Conservation (phyloP, 345 rosid species). For the Excoecaria agallocha region DNA sequence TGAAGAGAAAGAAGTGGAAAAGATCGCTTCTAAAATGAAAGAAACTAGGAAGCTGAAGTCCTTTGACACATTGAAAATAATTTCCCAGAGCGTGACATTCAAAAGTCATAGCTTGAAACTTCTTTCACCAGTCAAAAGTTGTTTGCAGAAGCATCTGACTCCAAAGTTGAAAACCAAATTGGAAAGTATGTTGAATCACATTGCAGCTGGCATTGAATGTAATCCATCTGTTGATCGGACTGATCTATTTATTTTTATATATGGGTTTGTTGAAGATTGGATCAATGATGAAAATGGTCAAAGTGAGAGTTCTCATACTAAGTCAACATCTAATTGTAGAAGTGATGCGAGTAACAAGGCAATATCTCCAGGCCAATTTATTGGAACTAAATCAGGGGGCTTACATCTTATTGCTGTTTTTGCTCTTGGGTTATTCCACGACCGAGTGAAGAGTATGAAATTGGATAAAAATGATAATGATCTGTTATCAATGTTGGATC, state of each 20-base stretch:
- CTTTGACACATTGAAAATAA: constrained; percentile 65
- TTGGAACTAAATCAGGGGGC: constrained; percentile 40
- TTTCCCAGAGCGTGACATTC: constrained; percentile 69
- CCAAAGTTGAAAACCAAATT: constrained; percentile 65
- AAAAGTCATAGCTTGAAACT: constrained; percentile 61
- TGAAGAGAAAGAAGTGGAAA: constrained; percentile 85
- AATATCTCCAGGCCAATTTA: constrained; percentile 24
- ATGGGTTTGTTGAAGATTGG: constrained; percentile 61
- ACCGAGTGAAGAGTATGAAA: constrained; percentile 54
- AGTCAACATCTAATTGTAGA: constrained; percentile 25
- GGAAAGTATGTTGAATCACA: constrained; percentile 68
- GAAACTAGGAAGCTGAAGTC: constrained; percentile 76
- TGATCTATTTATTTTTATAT: constrained; percentile 62
- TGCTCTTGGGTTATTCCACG: constrained; percentile 65
- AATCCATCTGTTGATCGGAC: constrained; percentile 75
- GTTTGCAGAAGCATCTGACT: constrained; percentile 63
- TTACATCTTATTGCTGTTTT: constrained; percentile 73
- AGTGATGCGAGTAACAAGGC: constrained; percentile 30
- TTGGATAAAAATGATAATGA: constrained; percentile 38
- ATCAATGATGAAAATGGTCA: constrained; percentile 44
- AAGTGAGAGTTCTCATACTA: constrained; percentile 31
- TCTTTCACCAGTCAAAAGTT: constrained; percentile 59
- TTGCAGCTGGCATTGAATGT: constrained; percentile 75
- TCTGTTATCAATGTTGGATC: constrained; percentile 71
- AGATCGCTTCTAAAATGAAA: constrained; percentile 85